A percentile compares a stretch with the other conserved stretches of the same genome.
Conservation (phyloP, 805 yeast genomes). For the Candida alai region DNA sequence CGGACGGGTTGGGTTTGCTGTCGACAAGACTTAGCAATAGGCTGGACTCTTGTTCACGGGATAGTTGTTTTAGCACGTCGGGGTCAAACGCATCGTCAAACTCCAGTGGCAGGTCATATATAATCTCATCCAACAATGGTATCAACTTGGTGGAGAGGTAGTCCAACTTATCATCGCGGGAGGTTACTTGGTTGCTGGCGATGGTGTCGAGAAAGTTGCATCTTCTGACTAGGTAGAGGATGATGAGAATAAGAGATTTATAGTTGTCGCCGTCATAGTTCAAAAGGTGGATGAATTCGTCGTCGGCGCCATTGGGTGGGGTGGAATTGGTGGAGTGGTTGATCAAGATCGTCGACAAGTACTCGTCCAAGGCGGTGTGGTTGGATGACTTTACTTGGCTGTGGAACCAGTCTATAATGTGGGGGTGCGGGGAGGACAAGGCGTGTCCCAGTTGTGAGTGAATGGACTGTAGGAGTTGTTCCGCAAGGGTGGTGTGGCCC, state of each 20-base stretch:
- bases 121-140: constrained; percentile 22
- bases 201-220: constrained; percentile 19
- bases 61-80: constrained; percentile 14
- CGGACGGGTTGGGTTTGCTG: background rate
- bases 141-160: constrained; percentile 23
- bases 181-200: constrained; percentile 8
- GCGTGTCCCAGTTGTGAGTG: background rate
- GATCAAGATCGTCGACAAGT: constrained; percentile 9
- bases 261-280: constrained; percentile 3
- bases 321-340: background rate
- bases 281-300: constrained; percentile 5
- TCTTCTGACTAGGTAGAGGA: constrained; percentile 24
- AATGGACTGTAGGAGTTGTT: constrained; percentile 11
- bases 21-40: constrained; percentile 15
- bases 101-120: constrained; percentile 6
- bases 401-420: constrained; percentile 16
- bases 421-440: constrained; percentile 5
- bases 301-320: background rate
- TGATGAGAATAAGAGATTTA: constrained; percentile 8
- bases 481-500: constrained; percentile 26
- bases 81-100: constrained; percentile 13
- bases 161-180: constrained; percentile 11
- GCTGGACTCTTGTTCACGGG: constrained; percentile 24
- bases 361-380: constrained; percentile 13
- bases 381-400: constrained; percentile 13